Evolutionary conservation across 2,329 filamentous ascomycete species (phyloP), one percentile per base, ranked within the genome.

Genomic region (Ilyonectria sp.): DNA sequence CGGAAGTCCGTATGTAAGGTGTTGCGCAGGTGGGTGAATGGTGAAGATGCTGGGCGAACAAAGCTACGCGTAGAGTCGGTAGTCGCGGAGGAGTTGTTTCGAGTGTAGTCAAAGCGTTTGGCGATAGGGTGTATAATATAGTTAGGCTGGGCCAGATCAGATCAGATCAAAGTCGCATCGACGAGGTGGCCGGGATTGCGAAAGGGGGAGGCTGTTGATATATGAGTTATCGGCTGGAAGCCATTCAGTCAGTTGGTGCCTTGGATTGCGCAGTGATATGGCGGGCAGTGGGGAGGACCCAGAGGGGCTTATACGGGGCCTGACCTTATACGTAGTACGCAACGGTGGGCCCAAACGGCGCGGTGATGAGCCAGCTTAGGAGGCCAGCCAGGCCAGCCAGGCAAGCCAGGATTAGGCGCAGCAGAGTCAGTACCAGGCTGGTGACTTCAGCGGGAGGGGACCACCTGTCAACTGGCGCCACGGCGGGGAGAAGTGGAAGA

Each of bases 381-480:
- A 59, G 53, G 55, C 52, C 40, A 63, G 59, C 26, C 26, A 59
- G 53, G 55, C 52, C 40, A 63, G 59, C 26, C 26, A 26, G 26
- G 55, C 44, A 44, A 52, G 23, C 54, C 55, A 37, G 33, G 44
- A 44, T 49, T 56, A 47, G 63, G 54, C 37, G 35, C 44, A 49
- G 40, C 21, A 17, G 31, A 35, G 23, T 47, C n/a, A 69, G 40
- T 69, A 74, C 69, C 68, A 71, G 55, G 60, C 40, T 40, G 53
- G 60, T 63, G 63, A 58, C 63, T 65, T 62, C 64, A 70, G 69
- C 71, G 63, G 67, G 68, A 73, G 72, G 74, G 31, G 70, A 71
- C 71, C 74, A 69, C 66, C 69, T 76, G 74, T 76, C 74, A 76
- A 66, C 75, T 71, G 53, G 69, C 71, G 63, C 71, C 74, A 75